These are phyloP conservation scores for Helichrysum umbraculigerum DNA, from an alignment of 129 eudicot genomes.

Conservation along the genomic window DNA sequence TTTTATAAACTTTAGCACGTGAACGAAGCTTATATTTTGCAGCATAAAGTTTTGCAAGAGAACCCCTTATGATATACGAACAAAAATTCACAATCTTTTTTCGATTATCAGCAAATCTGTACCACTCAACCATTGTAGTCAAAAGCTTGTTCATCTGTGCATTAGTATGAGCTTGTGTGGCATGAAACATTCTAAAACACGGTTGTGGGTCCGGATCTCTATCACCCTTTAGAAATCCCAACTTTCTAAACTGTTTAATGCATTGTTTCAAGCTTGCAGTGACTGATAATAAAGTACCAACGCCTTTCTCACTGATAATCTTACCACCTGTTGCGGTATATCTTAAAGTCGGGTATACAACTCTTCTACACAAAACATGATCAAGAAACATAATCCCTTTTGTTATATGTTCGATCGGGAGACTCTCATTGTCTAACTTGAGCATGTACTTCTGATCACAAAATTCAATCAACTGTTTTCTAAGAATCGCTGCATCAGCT, in stretches of 20 bases:
- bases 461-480: constrained; percentile 77
- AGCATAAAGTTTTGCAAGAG: constrained; percentile 94
- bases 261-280: constrained; percentile 94
- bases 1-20: constrained; percentile 89
- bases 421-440: constrained; percentile 74
- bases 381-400: constrained; percentile 92
- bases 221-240: constrained; percentile 81
- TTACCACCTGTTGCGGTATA: constrained; percentile 95
- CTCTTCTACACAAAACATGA: constrained; percentile 83
- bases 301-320: constrained; percentile 84
- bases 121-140: constrained; percentile 96
- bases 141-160: constrained; percentile 95
- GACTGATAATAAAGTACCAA: constrained; percentile 90
- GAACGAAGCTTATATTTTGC: constrained; percentile 95
- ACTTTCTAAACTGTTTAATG: constrained; percentile 72
- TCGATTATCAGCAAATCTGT: constrained; percentile 88
- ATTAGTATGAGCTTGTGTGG: constrained; percentile 97
- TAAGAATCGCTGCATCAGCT: constrained; percentile 74
- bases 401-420: constrained; percentile 87
- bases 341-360: constrained; percentile 90
- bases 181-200: constrained; percentile 89
- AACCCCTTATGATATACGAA: constrained; percentile 90
- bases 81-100: constrained; percentile 94
- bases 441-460: constrained; percentile 64
- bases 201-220: constrained; percentile 97